A percentile compares a stretch with the other conserved stretches of the same genome.
Evolutionary conservation across 139 green algal genomes (phyloP).

Genomic region (Micromonas commoda): DNA sequence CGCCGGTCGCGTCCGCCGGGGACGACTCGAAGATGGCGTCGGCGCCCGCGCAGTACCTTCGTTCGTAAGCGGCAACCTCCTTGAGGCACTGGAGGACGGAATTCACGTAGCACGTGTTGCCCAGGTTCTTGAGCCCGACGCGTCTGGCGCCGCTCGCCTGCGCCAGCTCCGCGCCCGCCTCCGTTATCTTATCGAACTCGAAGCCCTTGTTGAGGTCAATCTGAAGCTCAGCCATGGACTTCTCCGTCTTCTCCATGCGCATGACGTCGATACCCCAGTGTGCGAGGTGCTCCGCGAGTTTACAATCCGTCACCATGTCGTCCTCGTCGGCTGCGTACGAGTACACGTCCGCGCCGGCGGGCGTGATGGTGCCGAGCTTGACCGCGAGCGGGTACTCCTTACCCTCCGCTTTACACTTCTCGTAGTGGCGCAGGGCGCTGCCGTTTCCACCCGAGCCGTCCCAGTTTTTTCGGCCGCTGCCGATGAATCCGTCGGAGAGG

Average conservation of each 20-base stretch:
- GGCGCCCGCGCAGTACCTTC: conserved; percentile 50
- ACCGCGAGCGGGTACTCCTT: conserved; percentile 83
- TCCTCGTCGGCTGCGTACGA: conserved; percentile 85
- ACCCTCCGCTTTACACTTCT: conserved; percentile 56
- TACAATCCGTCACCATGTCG: conserved; percentile 91
- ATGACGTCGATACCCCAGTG: conserved; percentile 99
- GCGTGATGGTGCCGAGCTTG: conserved; percentile 96
- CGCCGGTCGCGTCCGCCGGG: conserved; percentile 42
- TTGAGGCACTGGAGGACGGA: conserved; percentile 46
- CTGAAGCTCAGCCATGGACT: conserved; percentile 91
- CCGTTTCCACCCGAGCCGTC: conserved; percentile 84
- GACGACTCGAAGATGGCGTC: conserved; percentile 51
- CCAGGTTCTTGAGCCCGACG: conserved; percentile 90
- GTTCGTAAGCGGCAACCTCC: conserved; percentile 22
- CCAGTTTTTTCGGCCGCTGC: conserved; percentile 67
- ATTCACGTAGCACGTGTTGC: conserved; percentile 72
- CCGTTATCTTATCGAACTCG: conserved; percentile 88
- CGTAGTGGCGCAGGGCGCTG: conserved; percentile 79
- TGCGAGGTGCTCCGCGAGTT: conserved; percentile 71
- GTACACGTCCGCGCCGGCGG: conserved; percentile 82
- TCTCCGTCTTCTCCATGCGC: conserved; percentile 94
- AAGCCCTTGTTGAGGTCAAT: conserved; percentile 75
- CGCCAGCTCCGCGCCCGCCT: conserved; percentile 63
- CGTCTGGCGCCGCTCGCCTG: conserved; percentile 66
- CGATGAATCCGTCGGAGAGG: conserved; percentile 87